Evolutionary conservation across 768 basidiomycete species (phyloP), one percentile per base, ranked within the genome.

Genomic region (Rhizopogon rudus): DNA sequence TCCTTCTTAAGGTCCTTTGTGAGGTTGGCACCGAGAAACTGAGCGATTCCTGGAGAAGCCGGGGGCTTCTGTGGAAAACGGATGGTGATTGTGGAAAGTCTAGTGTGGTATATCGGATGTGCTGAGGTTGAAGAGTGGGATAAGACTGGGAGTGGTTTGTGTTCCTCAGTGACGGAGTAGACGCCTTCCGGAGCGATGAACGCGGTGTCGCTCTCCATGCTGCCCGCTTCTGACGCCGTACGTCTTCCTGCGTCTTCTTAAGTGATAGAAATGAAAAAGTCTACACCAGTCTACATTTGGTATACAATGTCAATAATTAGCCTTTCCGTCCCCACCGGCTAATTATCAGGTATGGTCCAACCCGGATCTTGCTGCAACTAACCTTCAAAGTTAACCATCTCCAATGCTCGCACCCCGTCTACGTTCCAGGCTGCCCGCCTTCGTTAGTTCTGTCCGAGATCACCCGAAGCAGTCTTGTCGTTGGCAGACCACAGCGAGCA

Each of bases 181-280:
- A 93, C 89, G 61, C 91, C 91, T 71, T 93, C 91, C 51, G 91
- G 91, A 35, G 91, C 91, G 44, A 92, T 86, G 70, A 93, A 92
- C 28, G 89, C 87, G 57, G 81, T 80, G 52, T 91, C 89, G 77
- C 80, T 88, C 77, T 92, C 89, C 86, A 91, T 90, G 12, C 31
- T 33, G 31, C 61, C 35, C 33, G 31, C 43, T 52, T n/a, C 63
- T 40, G 16, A 40, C 40, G 40, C 31, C 31, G 2, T 33, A 33
- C 5, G 8, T 33, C 25, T 25, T 25, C 25, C 25, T 25, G 25
- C 5, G 8, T 33, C 25, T 25, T 25, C 25, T 4, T 25, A 4
- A 25, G 3, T 25, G 28, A 45, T 45, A 28, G 31, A 33, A 33
- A 25, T 33, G 31, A 33, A 40, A 8, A 20, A 17, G 40, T 46